Evolutionary conservation across 768 basidiomycete genomes (phyloP).

Genomic region (Rhizopogon roseolus): DNA sequence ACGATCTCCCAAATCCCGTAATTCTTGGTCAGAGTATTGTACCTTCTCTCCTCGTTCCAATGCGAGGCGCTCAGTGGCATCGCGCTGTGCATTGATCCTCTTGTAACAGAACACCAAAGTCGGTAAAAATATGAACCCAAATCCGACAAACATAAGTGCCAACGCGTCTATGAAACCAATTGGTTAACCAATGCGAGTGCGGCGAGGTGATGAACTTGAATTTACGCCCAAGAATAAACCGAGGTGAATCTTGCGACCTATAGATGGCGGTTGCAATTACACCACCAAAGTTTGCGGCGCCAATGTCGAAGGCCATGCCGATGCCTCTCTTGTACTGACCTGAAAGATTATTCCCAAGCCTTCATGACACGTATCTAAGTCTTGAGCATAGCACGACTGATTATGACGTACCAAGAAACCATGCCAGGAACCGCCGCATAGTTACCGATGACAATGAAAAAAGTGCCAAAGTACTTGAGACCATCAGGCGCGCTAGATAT

Average conservation of each 20-base stretch:
- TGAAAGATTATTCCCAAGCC: slow-evolving; percentile 46
- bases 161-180: slow-evolving; percentile 40
- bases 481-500: slow-evolving; percentile 21
- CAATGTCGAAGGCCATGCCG: slow-evolving; percentile 63
- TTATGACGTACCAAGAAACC: slow-evolving; percentile 42
- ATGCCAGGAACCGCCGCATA: slow-evolving; percentile 57
- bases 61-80: slow-evolving; percentile 18
- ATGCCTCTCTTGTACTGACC: slow-evolving; percentile 66
- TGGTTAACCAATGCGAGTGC: background rate
- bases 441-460: slow-evolving; percentile 27
- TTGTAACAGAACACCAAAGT: slow-evolving; percentile 45
- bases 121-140: slow-evolving; percentile 52
- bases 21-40: slow-evolving; percentile 10
- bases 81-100: slow-evolving; percentile 52
- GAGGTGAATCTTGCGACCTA: slow-evolving; percentile 50
- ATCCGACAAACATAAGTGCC: slow-evolving; percentile 65
- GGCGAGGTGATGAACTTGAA: background rate
- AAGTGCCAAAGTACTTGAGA: slow-evolving; percentile 60
- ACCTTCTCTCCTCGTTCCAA: slow-evolving; percentile 15
- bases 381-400: too few species aligned
- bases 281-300: slow-evolving; percentile 60
- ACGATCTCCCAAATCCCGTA: slow-evolving; percentile 47
- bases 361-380: slow-evolving; percentile 11
- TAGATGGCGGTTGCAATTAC: slow-evolving; percentile 60
- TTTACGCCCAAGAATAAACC: slow-evolving; percentile 59